Percentiles rank a stretch among this genome's conserved stretches.
phyloP scores from a whole-genome alignment of 2,329 filamentous ascomycete genomes.

The Lachnellula arida region DNA sequence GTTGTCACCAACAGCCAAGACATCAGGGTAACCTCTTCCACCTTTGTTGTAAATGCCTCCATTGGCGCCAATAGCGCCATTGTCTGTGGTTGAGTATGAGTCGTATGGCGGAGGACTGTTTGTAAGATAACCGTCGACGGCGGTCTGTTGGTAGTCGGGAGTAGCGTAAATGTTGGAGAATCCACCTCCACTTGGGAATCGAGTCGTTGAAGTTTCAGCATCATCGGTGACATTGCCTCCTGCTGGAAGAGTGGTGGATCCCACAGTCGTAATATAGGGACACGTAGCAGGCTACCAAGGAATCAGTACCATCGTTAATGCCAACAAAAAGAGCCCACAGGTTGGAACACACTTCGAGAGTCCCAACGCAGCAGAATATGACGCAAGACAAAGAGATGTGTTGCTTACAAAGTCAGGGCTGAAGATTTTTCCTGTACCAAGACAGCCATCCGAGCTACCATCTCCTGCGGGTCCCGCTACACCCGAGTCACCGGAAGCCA shows the following conservation, averaged over 20 bases:
- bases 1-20: conserved; percentile 26
- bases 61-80: conserved; percentile 11
- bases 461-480: conserved; percentile 17
- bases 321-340: no score
- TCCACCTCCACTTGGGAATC: conserved; percentile 40
- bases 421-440: conserved; percentile 19
- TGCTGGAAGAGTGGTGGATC: conserved; percentile 49
- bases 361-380: no score
- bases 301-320: no score
- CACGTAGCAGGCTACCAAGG: conserved; percentile 49
- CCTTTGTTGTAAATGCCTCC: conserved; percentile 23
- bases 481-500: conserved; percentile 55
- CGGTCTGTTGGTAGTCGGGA: conserved; percentile 17
- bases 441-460: conserved; percentile 13
- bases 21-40: conserved; percentile 28
- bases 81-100: conserved; percentile 11
- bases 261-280: conserved; percentile 64
- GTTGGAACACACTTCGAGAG: no score
- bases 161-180: conserved; percentile 40
- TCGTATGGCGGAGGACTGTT: conserved; percentile 22
- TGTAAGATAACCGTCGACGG: conserved; percentile 24
- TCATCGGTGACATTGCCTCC: conserved; percentile 36
- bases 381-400: no score
- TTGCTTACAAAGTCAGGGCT: conserved; percentile 44
- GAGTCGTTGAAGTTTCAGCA: conserved; percentile 29